These are phyloP conservation scores for Backusella mclennaniae DNA, from an alignment of 192 early-diverging fungal genomes.

Conservation along the genomic window DNA sequence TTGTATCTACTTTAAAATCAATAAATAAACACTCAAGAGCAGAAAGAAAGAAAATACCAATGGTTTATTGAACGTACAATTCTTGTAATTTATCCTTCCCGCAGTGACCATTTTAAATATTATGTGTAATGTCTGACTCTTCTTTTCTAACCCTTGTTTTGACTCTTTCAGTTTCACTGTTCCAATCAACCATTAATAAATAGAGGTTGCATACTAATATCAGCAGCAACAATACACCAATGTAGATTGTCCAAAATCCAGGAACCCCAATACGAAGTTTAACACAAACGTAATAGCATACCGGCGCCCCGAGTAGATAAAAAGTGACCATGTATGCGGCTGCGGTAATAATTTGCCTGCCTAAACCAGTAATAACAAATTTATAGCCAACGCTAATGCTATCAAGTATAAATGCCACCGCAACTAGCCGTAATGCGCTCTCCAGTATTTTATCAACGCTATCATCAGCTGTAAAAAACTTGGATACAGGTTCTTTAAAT, in stretches of 20 bases:
- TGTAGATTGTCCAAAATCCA: constrained; percentile 62
- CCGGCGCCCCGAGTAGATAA: constrained; percentile 66
- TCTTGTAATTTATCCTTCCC: neutral
- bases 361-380: constrained; percentile 74
- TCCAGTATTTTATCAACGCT: constrained; percentile 40
- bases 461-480: constrained; percentile 58
- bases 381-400: constrained; percentile 54
- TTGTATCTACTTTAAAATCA: neutral
- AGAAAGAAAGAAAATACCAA: neutral
- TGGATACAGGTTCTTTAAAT: neutral
- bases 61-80: neutral
- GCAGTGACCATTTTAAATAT: neutral
- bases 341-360: constrained; percentile 65
- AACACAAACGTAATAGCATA: constrained; percentile 57
- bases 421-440: constrained; percentile 52
- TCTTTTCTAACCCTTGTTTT: constrained; percentile 13
- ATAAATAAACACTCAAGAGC: neutral
- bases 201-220: constrained; percentile 6
- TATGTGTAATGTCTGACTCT: neutral
- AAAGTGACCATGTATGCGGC: constrained; percentile 52
- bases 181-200: constrained; percentile 21
- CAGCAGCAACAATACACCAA: constrained; percentile 32
- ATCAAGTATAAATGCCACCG: constrained; percentile 58
- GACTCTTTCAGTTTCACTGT: constrained; percentile 9
- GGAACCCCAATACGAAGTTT: constrained; percentile 47